These are phyloP conservation scores for Erodium texanum DNA, from an alignment of 441 rosid species.

Conservation along the genomic window DNA sequence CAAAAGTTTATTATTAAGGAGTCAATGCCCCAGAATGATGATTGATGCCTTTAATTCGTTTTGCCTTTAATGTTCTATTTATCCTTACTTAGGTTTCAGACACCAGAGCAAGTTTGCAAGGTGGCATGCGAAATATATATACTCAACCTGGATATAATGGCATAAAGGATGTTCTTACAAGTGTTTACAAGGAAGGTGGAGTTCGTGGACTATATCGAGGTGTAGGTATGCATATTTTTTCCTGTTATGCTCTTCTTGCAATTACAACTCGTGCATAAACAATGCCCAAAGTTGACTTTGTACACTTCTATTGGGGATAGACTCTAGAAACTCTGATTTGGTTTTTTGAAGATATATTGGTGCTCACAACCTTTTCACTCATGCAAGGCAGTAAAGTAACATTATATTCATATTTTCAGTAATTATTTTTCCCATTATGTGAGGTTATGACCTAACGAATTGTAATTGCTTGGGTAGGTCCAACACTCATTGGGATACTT, in stretches of 20 bases:
- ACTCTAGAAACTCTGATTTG: not conserved
- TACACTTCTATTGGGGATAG: not conserved
- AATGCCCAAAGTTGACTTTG: not conserved
- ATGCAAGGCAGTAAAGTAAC: too few relatives aligned
- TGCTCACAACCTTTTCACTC: too few relatives aligned
- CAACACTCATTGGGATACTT: conserved; percentile 79
- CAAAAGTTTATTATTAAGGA: not conserved
- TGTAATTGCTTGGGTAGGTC: conserved; percentile 47
- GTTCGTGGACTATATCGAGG: conserved; percentile 77
- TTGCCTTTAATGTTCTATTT: conserved; percentile 6
- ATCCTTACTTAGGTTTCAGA: conserved; percentile 44
- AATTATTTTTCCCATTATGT: not conserved
- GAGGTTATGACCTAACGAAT: not conserved
- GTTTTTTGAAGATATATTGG: not conserved
- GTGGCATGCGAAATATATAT: conserved; percentile 31
- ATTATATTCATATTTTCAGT: not conserved
- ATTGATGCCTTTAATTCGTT: conserved; percentile 8
- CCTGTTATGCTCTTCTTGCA: conserved; percentile 1
- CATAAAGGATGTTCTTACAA: conserved; percentile 58
- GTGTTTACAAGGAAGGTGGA: conserved; percentile 79
- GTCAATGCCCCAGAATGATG: conserved; percentile 3
- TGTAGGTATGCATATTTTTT: conserved; percentile 44
- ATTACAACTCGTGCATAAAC: not conserved
- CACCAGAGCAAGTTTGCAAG: conserved; percentile 27
- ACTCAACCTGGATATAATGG: conserved; percentile 61